These are phyloP conservation scores for Russula lepida DNA, from an alignment of 768 basidiomycete species.

Conservation along the genomic window DNA sequence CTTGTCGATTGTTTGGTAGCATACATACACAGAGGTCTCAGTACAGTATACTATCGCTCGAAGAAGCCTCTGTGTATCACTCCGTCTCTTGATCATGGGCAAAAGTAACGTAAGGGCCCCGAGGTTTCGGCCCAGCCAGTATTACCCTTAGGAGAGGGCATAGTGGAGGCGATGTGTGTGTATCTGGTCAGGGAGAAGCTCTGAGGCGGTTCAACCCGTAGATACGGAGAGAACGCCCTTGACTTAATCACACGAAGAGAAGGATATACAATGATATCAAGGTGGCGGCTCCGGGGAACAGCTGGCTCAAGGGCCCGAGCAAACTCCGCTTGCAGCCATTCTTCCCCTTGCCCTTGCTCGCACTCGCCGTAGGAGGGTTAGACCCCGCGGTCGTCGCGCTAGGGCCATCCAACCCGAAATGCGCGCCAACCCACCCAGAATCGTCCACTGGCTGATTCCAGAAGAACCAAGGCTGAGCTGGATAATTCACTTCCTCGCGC, in stretches of 20 bases:
- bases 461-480: constrained; percentile 17
- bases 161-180: neutral
- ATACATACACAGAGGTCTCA: too few species aligned
- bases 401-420: neutral
- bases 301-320: neutral
- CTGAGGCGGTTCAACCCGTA: too few species aligned
- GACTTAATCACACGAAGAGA: neutral
- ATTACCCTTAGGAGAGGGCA: neutral
- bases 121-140: neutral
- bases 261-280: neutral
- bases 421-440: constrained; percentile 3
- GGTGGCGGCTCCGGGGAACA: neutral
- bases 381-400: neutral
- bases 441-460: constrained; percentile 18
- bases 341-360: neutral
- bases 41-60: neutral
- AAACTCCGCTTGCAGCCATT: neutral
- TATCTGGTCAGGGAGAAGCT: too few species aligned
- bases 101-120: neutral
- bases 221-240: too few species aligned
- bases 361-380: neutral
- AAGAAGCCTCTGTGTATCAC: neutral
- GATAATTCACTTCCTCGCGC: constrained; percentile 5
- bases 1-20: too few species aligned
- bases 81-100: neutral